Percentiles rank a stretch among this genome's conserved stretches.
These are phyloP conservation scores for Kwoniella botswanensis DNA, from an alignment of 768 basidiomycete species.

Conservation along the genomic window DNA sequence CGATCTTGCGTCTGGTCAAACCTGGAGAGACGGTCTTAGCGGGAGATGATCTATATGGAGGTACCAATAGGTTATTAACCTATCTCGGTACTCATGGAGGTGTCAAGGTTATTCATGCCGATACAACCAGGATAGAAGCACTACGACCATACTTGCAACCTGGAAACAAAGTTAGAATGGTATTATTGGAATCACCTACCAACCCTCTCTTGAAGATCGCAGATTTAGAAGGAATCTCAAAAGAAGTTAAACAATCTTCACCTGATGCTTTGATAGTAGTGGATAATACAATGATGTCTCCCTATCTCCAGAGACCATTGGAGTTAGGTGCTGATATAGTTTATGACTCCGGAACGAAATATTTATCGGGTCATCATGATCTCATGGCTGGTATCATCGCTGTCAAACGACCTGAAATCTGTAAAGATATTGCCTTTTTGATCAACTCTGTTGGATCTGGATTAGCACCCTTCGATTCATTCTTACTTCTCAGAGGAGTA, in stretches of 20 bases:
- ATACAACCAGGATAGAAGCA: conserved; percentile 68
- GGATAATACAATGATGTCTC: conserved; percentile 99
- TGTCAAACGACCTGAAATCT: conserved; percentile 88
- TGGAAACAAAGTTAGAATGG: conserved; percentile 68
- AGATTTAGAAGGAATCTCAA: conserved; percentile 81
- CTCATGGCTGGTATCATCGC: conserved; percentile 97
- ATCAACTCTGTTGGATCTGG: conserved; percentile 95
- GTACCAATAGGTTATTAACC: conserved; percentile 89
- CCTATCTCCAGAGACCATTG: conserved; percentile 91
- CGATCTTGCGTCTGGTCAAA: conserved; percentile 90
- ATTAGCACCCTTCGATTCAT: conserved; percentile 91
- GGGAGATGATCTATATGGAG: conserved; percentile 96
- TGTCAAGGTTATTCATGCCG: conserved; percentile 88
- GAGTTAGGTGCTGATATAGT: conserved; percentile 97
- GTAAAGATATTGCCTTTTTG: conserved; percentile 85
- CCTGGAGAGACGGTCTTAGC: conserved; percentile 95
- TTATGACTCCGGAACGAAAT: conserved; percentile 97
- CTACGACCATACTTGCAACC: conserved; percentile 41
- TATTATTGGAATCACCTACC: conserved; percentile 94
- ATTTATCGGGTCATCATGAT: conserved; percentile 96
- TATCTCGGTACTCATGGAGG: conserved; percentile 88
- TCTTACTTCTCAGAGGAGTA: conserved; percentile 90
- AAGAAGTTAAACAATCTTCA: conserved; percentile 70
- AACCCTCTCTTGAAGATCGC: conserved; percentile 95
- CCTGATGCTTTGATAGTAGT: conserved; percentile 56